Percentiles rank a stretch among this genome's conserved stretches.
These are phyloP conservation scores for Trichophyton schoenleinii DNA, from an alignment of 2,329 filamentous ascomycete species.

Conservation along the genomic window DNA sequence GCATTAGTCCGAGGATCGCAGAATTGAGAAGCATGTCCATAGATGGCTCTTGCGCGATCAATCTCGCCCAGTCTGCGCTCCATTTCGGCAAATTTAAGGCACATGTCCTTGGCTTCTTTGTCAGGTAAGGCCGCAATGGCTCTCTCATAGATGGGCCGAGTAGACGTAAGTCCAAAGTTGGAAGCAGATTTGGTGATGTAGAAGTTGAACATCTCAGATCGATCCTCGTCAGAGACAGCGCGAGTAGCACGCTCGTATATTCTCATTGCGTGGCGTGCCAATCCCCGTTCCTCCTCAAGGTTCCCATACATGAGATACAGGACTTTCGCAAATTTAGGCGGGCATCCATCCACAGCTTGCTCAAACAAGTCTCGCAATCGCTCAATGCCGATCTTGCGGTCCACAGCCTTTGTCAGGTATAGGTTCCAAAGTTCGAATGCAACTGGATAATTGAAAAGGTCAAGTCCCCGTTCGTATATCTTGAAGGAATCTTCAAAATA, in stretches of 20 bases:
- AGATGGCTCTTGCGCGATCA: constrained; percentile 87
- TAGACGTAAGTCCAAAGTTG: constrained; percentile 93
- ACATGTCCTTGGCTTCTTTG: constrained; percentile 90
- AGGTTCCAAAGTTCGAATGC: constrained; percentile 98
- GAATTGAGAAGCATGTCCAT: constrained; percentile 92
- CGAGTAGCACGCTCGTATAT: constrained; percentile 96
- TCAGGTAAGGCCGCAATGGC: constrained; percentile 91
- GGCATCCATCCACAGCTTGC: constrained; percentile 88
- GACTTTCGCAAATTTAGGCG: constrained; percentile 88
- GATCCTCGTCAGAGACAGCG: constrained; percentile 86
- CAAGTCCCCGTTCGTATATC: constrained; percentile 85
- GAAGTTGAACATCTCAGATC: constrained; percentile 96
- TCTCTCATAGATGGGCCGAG: constrained; percentile 87
- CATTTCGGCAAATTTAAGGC: constrained; percentile 97
- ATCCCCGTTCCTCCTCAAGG: constrained; percentile 84
- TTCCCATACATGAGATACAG: constrained; percentile 98
- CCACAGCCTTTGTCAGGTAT: constrained; percentile 92
- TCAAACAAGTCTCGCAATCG: constrained; percentile 89
- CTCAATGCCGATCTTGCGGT: constrained; percentile 91
- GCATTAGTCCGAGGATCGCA: constrained; percentile 86
- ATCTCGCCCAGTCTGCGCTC: constrained; percentile 84
- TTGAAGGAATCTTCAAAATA: constrained; percentile 99
- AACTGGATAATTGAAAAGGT: constrained; percentile 97
- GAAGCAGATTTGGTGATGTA: constrained; percentile 98
- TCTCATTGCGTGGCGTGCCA: constrained; percentile 93